Conservation (phyloP, 805 yeast species). For the Zygosaccharomyces siamensis region DNA sequence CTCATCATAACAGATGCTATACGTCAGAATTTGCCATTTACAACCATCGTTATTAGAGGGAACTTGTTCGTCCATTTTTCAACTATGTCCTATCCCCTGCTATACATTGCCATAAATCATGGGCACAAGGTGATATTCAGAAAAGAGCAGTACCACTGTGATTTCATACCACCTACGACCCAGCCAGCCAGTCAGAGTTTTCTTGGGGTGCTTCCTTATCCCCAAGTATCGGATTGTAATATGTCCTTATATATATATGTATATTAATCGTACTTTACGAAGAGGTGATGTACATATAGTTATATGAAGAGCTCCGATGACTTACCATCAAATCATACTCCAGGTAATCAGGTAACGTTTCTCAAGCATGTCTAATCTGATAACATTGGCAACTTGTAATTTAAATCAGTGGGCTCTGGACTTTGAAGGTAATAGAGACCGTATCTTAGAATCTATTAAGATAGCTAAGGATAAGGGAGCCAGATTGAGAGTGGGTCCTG, state of each 20-base stretch:
- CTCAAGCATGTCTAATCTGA: conserved; percentile 67
- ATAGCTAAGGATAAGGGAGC: conserved; percentile 77
- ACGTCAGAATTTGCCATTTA: neutral
- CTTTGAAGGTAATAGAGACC: conserved; percentile 92
- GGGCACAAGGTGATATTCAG: neutral
- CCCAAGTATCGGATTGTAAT: neutral
- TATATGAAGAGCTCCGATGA: neutral
- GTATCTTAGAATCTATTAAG: conserved; percentile 75
- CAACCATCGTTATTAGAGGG: neutral
- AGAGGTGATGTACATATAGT: neutral
- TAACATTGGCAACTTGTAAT: conserved; percentile 90
- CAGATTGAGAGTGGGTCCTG: conserved; percentile 90
- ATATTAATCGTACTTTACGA: conserved; percentile 1
- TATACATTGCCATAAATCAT: neutral
- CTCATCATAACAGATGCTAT: too few species aligned
- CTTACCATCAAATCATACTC: neutral
- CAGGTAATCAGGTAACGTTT: neutral
- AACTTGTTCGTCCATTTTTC: neutral
- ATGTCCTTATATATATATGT: neutral
- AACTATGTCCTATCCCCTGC: neutral
- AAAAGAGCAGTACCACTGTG: neutral
- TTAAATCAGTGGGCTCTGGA: conserved; percentile 98
- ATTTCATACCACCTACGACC: neutral
- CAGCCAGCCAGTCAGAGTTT: neutral
- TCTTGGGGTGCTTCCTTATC: neutral